Percentiles rank a stretch among this genome's conserved stretches.
These are phyloP conservation scores for Aspergillus olivimuriae DNA, from an alignment of 495 filamentous ascomycete genomes.

Conservation along the genomic window DNA sequence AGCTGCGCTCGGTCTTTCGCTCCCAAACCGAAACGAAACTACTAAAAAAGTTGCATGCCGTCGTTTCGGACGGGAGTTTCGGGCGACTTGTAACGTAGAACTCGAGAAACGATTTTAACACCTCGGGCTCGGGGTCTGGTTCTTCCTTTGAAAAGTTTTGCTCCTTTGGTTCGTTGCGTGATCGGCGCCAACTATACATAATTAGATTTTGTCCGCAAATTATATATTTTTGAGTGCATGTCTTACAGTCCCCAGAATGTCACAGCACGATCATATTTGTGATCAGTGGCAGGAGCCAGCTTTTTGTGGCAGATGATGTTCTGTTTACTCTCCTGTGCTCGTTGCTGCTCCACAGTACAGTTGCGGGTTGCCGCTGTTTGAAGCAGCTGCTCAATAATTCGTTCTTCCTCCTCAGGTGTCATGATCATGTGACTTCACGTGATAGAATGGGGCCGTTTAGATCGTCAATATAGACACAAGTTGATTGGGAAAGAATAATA, in stretches of 20 bases:
- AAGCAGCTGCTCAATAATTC: not conserved
- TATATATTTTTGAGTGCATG: not conserved
- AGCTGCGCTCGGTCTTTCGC: not conserved
- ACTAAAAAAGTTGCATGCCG: not conserved
- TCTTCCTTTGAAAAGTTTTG: constrained; percentile 8
- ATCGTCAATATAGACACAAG: not conserved
- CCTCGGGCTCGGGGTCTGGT: constrained; percentile 5
- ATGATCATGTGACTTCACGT: not conserved
- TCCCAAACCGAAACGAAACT: constrained; percentile 5
- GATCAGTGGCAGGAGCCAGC: not conserved
- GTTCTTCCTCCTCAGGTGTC: not conserved
- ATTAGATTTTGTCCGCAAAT: not conserved
- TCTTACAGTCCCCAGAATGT: constrained; percentile 12
- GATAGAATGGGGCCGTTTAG: not conserved
- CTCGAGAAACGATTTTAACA: constrained; percentile 7
- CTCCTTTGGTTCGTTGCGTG: constrained; percentile 5
- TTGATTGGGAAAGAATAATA: not conserved
- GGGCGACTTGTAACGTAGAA: constrained; percentile 1
- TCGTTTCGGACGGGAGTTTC: constrained; percentile 1
- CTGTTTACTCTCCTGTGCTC: not conserved
- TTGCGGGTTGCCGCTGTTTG: not conserved
- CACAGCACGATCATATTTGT: constrained; percentile 4
- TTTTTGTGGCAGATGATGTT: not conserved
- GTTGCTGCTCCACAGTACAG: not conserved
- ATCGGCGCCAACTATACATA: constrained; percentile 4